phyloP scores from a whole-genome alignment of 2,329 filamentous ascomycete genomes.

The Colletotrichum eremochloae region DNA sequence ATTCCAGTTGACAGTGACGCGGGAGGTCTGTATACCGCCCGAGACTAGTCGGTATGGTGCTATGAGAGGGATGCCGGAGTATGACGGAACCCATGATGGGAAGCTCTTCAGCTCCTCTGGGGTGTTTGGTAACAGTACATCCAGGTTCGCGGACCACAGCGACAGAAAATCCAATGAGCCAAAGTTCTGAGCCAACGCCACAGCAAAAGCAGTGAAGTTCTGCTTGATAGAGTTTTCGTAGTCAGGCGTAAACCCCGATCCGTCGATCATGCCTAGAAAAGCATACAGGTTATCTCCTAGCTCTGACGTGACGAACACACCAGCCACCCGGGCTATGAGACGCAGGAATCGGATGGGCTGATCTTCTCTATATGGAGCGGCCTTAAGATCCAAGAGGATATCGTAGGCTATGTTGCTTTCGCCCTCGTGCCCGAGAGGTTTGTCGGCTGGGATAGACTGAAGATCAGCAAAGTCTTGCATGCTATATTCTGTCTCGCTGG shows the following conservation, averaged over 20 bases:
- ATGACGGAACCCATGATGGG: too few relatives aligned
- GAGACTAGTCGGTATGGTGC: too few relatives aligned
- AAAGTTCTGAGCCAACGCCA: neutral
- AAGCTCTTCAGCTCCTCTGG: too few relatives aligned
- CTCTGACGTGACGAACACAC: neutral
- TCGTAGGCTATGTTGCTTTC: neutral
- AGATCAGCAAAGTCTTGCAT: neutral
- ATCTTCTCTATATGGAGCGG: neutral
- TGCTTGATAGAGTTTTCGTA: neutral
- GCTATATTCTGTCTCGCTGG: neutral
- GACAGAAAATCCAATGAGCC: neutral
- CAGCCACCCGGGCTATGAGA: neutral
- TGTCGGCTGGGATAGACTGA: neutral
- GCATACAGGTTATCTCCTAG: neutral
- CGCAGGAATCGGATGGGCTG: neutral
- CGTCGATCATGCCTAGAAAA: neutral
- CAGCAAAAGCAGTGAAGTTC: neutral
- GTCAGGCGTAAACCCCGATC: neutral
- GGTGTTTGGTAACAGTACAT: too few relatives aligned
- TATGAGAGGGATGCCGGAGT: too few relatives aligned
- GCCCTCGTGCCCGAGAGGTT: neutral
- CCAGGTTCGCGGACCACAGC: too few relatives aligned
- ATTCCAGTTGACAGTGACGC: too few relatives aligned
- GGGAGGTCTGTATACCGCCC: too few relatives aligned
- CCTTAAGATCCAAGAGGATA: neutral